phyloP scores from a whole-genome alignment of 441 rosid genomes.

The Euphorbia schlechtendalii region DNA sequence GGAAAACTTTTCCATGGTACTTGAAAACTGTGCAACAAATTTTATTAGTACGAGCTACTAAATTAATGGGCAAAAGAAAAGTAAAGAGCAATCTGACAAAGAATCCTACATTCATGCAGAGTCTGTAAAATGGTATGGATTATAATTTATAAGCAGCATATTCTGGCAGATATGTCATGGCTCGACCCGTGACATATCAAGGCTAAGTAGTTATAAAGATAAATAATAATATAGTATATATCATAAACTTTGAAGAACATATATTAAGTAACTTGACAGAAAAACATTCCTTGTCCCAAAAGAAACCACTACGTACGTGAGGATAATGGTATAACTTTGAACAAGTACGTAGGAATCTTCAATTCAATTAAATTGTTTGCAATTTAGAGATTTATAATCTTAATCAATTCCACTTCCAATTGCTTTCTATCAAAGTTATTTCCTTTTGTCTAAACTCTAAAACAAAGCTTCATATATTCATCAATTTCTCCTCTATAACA shows the following conservation, averaged over 20 bases:
- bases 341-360: constrained; percentile 24
- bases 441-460: constrained; percentile 31
- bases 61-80: no score
- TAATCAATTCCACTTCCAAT: constrained; percentile 13
- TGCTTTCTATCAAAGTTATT: constrained; percentile 35
- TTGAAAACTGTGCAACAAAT: no score
- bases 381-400: background rate
- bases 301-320: constrained; percentile 21
- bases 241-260: constrained; percentile 3
- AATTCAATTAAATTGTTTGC: constrained; percentile 14
- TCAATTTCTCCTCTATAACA: background rate
- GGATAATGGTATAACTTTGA: constrained; percentile 16
- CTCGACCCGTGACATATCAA: no score
- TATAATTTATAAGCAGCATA: no score
- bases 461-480: constrained; percentile 21
- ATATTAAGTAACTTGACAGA: constrained; percentile 19
- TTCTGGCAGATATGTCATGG: no score
- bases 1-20: no score
- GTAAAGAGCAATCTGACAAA: no score
- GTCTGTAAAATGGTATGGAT: no score
- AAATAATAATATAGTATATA: background rate
- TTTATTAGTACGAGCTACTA: no score
- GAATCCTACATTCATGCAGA: no score
- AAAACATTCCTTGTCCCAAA: constrained; percentile 25
- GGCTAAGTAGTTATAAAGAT: no score